Conservation (phyloP, 495 filamentous ascomycete species). For the Aspergillus homomorphus region DNA sequence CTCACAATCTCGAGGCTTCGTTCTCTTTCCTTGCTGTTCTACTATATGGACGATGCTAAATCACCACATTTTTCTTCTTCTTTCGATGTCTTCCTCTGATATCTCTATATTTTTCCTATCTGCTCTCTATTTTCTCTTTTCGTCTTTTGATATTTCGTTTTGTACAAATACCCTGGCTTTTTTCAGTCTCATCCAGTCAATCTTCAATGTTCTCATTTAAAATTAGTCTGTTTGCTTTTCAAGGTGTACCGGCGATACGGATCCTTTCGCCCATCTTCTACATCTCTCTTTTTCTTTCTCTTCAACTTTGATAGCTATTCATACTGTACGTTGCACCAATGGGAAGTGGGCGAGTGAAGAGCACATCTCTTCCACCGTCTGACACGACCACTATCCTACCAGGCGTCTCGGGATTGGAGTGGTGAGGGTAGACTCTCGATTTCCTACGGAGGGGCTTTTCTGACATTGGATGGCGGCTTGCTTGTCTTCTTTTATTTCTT, state of each 20-base stretch:
- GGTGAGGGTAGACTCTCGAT: too few species aligned
- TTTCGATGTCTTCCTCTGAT: constrained; percentile 10
- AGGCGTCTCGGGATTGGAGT: too few species aligned
- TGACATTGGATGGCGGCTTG: too few species aligned
- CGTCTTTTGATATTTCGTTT: constrained; percentile 4
- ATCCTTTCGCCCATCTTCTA: constrained; percentile 1
- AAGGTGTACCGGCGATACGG: neutral
- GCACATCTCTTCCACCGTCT: too few species aligned
- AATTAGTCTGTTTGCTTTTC: neutral
- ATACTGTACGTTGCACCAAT: constrained; percentile 25
- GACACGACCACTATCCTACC: too few species aligned
- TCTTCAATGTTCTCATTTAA: neutral
- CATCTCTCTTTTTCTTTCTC: constrained; percentile 6
- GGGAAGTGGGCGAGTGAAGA: constrained; percentile 5
- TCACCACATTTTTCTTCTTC: constrained; percentile 21
- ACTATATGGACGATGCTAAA: neutral
- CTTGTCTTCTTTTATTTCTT: too few species aligned
- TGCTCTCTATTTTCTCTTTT: constrained; percentile 9
- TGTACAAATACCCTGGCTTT: constrained; percentile 29
- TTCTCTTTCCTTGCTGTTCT: neutral
- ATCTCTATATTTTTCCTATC: constrained; percentile 22
- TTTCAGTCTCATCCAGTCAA: constrained; percentile 11
- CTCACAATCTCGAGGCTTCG: neutral
- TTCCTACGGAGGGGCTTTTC: too few species aligned
- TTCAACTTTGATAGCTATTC: constrained; percentile 10